Base-by-base conservation (phyloP, 352 stramenopile genomes). In the Globisporangium nunn region DNA sequence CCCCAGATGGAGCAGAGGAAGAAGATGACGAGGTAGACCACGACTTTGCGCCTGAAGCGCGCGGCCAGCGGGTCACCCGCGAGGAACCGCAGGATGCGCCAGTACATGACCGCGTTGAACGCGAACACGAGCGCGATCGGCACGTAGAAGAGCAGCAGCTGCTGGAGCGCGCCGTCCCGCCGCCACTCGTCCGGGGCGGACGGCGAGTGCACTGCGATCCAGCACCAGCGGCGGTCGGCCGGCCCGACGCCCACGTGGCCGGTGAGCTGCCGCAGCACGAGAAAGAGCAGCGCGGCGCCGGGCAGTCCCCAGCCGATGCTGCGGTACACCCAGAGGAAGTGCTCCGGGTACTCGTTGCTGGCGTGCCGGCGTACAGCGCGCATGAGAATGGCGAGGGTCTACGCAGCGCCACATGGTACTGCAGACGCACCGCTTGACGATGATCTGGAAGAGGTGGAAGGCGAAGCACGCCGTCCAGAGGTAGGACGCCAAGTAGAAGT, bases 381-480 rank as follows among this genome's bases (percentile, higher is more conserved):
- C 37, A 7, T 35, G 12, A 48, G 33, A 37, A 37, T 37, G 33
- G 33, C 33, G 5, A 5, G 6, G 33, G 6, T 37, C 33, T 23
- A 23, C 23, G 33, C 10, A 10, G 33, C 10, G 10, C 29, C 35
- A 10, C 23, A 6, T 14, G 8, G 11, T 14, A 50, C 3, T n/a
- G 8, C n/a, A 14, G 12, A 56, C 74, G 47, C 39, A 82, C 64
- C 75, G 67, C 53, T 86, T 80, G 44, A 90, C 78, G 50, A 93
- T 87, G 73, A 93, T 88, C 63, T 91, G 81, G 68, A 89, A 93
- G 57, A 93, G 70, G 62, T 93, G 79, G 53, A 91, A 91, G 35
- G 84, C 84, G 51, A 93, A 93, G 69, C 84, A 93, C 2, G 68
- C 72, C 0, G 84, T 93, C 84, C 84, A 93, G 52, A 93, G 63